Percentiles rank a stretch among this genome's conserved stretches.
Conservation (phyloP, 768 basidiomycete genomes). For the Sporobolomyces roseus region DNA sequence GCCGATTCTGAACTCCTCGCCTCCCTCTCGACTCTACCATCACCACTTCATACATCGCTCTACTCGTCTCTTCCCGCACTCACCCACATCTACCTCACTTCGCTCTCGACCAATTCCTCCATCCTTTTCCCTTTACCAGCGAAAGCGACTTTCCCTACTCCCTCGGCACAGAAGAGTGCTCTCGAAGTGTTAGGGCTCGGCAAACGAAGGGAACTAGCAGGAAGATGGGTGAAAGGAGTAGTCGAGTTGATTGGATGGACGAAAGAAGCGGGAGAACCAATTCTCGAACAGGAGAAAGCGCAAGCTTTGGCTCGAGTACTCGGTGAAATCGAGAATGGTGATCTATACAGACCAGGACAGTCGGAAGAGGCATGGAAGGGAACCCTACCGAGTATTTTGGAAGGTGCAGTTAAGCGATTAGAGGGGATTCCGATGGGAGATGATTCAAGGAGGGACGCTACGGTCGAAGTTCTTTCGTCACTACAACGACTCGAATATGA, state of each 20-base stretch:
- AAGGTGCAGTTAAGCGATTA: constrained; percentile 6
- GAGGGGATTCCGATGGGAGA: neutral
- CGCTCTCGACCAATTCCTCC: constrained; percentile 20
- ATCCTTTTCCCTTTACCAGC: constrained; percentile 37
- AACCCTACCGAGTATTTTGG: neutral
- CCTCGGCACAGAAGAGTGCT: constrained; percentile 34
- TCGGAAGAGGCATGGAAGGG: constrained; percentile 22
- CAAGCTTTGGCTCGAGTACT: constrained; percentile 9
- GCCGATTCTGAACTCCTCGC: constrained; percentile 32
- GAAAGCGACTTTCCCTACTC: constrained; percentile 33
- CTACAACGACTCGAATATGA: constrained; percentile 16
- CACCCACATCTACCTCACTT: constrained; percentile 18
- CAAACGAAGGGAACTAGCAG: constrained; percentile 33
- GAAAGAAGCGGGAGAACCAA: neutral
- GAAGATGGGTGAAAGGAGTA: constrained; percentile 20
- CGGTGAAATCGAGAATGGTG: constrained; percentile 18
- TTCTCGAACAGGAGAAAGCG: constrained; percentile 16
- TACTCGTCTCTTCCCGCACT: constrained; percentile 14
- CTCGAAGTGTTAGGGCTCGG: constrained; percentile 31
- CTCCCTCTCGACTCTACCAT: constrained; percentile 3
- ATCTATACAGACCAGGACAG: constrained; percentile 25
- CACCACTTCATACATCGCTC: neutral
- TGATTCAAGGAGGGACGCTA: constrained; percentile 1
- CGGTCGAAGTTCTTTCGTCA: neutral
- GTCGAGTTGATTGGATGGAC: constrained; percentile 21